Base-by-base conservation (phyloP, 441 rosid species). In the Cnidoscolus chayamansa region DNA sequence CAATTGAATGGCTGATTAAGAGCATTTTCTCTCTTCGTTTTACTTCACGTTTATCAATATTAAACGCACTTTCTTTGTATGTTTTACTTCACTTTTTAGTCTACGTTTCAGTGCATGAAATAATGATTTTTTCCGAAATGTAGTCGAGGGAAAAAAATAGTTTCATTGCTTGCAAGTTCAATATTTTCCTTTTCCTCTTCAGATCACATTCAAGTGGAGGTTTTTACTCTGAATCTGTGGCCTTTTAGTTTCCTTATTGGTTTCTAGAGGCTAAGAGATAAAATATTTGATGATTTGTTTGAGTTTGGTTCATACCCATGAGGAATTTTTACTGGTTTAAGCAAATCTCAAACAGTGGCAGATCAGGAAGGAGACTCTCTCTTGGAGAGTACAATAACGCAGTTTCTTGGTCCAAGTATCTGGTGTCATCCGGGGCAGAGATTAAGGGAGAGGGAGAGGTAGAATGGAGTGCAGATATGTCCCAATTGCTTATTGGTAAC, bases 401-500 rank as follows among this genome's bases (percentile, higher is more conserved):
- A 4, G 79, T 86, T 67, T 90, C 95, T 43, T 90, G 95, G 95
- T 90, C 95, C 61, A 86, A 90, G 83, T 90, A 90, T 78, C 70
- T 90, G 83, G 91, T 90, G 45, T 86, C 96, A 35, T 86, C 91
- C 2, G 93, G 96, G n/a, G 96, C 85, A 6, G 90, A 78, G 79
- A 90, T 90, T 57, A 90, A 87, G 67, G 91, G 87, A 48, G 96
- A 85, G 58, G 91, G 89, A 54, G 93, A 87, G 64, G 86, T 76
- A 57, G 86, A 81, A 76, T 90, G 96, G 93, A 86, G 90, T 75
- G 95, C 92, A 12, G 92, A 90, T 74, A 86, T 90, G 90, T 90
- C 92, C 37, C 88, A 86, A 77, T 81, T 90, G 76, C 77, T 87
- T 64, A 86, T 90, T 47, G 96, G 91, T 10, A 76, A 67, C 81